Base-by-base conservation (phyloP, 257 asterid genomes). In the Solanum medicagineum region DNA sequence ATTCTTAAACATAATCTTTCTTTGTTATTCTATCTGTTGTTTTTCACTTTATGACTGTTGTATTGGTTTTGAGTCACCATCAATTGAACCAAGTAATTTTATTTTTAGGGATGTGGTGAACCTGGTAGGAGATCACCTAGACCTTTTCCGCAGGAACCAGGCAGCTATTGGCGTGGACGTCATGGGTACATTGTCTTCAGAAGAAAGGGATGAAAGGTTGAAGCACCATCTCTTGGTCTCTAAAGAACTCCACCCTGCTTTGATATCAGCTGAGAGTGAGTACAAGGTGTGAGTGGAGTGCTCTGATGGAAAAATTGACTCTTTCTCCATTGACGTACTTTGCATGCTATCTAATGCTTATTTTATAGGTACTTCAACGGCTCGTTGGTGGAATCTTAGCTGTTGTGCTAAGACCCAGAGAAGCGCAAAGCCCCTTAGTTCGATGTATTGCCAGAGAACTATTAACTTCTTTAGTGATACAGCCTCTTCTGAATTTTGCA, bases 231-330 rank as follows among this genome's bases (percentile, higher is more conserved):
- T 95, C 66, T 83, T 94, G 89, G 88, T 89, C 87, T 92, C 98
- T 68, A 94, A 94, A 90, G 98, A 97, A 90, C 99, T 97, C 87
- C 99, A 97, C 90, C 99, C 99, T 83, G 99, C 99, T 84, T 88
- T 97, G 93, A 90, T 94, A 88, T 94, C 99, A 87, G 83, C 99
- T 73, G 99, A 97, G 92, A 88, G 97, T 94, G 99, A 97, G 98
- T 95, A 97, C 97, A 97, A 97, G 99, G 99, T 97, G 96, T 92
- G 92, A 74, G 89, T 89, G 88, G 93, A 87, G 95, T 87, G 91
- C 86, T 92, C 93, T 92, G 59, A 81, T 89, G 86, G 88, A 90
- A 85, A 88, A 32, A 73, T 77, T 69, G 51, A 84, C 89, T 77
- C 84, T 87, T 84, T 51, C 40, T 81, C 80, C 12, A 29, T 49